Percentiles rank a stretch among this genome's conserved stretches.
phyloP scores from a whole-genome alignment of 1,284 basidiomycete genomes.

The Peniophora sp. region DNA sequence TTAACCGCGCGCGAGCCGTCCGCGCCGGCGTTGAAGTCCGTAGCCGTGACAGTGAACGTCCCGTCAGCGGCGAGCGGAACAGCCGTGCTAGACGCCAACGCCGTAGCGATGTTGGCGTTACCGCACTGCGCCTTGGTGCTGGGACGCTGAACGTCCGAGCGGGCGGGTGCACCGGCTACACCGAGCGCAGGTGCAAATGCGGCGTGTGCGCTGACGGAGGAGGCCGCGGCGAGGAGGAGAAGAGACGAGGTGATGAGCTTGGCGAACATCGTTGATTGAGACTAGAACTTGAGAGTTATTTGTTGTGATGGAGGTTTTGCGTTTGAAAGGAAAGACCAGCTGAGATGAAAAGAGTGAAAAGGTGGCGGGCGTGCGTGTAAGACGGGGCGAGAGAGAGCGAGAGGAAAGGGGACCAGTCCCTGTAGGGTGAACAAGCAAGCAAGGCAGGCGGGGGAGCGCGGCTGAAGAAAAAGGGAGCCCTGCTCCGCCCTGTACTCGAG shows the following conservation, averaged over 20 bases:
- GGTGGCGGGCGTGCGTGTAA: neutral
- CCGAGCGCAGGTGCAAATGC: slow-evolving; percentile 39
- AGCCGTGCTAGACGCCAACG: slow-evolving; percentile 32
- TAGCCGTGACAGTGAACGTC: slow-evolving; percentile 32
- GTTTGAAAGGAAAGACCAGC: slow-evolving; percentile 1
- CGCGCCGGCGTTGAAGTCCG: slow-evolving; percentile 39
- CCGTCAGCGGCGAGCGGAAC: slow-evolving; percentile 34
- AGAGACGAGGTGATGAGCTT: slow-evolving; percentile 22
- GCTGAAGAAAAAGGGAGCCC: slow-evolving; percentile 3
- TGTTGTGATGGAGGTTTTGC: neutral
- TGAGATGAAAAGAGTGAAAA: neutral
- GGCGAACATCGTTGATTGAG: slow-evolving; percentile 24
- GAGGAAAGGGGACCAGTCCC: neutral
- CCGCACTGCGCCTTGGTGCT: slow-evolving; percentile 34
- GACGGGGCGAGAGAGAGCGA: neutral
- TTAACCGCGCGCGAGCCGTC: slow-evolving; percentile 45
- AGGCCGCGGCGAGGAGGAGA: slow-evolving; percentile 24
- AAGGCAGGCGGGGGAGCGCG: neutral
- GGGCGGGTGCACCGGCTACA: slow-evolving; percentile 29
- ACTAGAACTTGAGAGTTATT: neutral
- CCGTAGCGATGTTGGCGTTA: slow-evolving; percentile 31
- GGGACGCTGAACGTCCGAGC: slow-evolving; percentile 39
- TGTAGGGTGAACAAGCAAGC: neutral
- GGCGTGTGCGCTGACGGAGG: slow-evolving; percentile 37
- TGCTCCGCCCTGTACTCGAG: too few relatives aligned